A percentile compares a stretch with the other conserved stretches of the same genome.
Evolutionary conservation across 1,284 basidiomycete genomes (phyloP).

Genomic region (Apiotrichum domesticum): DNA sequence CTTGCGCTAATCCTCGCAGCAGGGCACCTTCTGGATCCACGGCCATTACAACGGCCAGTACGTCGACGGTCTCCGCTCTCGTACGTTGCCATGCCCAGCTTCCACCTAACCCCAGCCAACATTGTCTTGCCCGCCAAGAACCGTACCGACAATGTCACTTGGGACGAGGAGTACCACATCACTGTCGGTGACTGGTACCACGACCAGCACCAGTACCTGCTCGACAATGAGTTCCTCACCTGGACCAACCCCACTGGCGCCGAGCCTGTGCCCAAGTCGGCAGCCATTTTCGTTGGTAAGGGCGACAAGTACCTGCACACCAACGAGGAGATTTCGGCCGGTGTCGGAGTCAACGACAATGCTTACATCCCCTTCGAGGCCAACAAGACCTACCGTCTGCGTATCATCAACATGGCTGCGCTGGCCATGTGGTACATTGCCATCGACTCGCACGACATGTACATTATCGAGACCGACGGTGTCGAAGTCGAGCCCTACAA

Average conservation of each 20-base stretch:
- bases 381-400: constrained; percentile 63
- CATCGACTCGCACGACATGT: constrained; percentile 88
- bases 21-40: constrained; percentile 86
- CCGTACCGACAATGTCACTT: constrained; percentile 52
- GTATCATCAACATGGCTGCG: constrained; percentile 69
- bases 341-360: constrained; percentile 63
- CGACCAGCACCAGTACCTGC: constrained; percentile 56
- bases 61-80: constrained; percentile 51
- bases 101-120: constrained; percentile 47
- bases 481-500: constrained; percentile 69
- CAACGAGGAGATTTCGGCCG: constrained; percentile 39
- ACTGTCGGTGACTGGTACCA: constrained; percentile 78
- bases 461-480: constrained; percentile 81
- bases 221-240: constrained; percentile 67
- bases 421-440: constrained; percentile 66
- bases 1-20: constrained; percentile 13
- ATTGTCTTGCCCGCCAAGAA: constrained; percentile 59
- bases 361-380: constrained; percentile 74
- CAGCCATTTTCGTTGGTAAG: constrained; percentile 70
- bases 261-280: constrained; percentile 81
- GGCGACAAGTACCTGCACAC: constrained; percentile 64
- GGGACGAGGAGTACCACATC: constrained; percentile 89
- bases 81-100: not conserved
- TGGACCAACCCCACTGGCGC: constrained; percentile 69
- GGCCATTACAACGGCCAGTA: constrained; percentile 66